These are phyloP conservation scores for Russula compacta DNA, from an alignment of 768 basidiomycete genomes.

Conservation along the genomic window DNA sequence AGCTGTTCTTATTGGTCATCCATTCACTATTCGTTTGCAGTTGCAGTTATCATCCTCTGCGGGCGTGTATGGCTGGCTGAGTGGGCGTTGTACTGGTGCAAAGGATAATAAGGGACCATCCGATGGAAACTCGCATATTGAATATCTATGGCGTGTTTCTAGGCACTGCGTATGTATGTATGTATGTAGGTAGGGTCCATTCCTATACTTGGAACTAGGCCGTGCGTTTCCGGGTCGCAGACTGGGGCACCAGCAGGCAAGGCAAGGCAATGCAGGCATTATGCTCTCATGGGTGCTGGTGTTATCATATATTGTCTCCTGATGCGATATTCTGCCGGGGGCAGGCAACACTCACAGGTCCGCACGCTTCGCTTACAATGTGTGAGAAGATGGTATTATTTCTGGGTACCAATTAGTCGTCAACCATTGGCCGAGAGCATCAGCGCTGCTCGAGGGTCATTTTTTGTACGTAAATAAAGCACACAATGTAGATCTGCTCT, in stretches of 20 bases:
- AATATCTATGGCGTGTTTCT: background rate
- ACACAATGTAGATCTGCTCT: background rate
- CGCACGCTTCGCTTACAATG: background rate
- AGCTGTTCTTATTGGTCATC: too few species aligned
- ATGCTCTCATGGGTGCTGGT: background rate
- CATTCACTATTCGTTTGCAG: too few species aligned
- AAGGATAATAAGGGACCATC: too few species aligned
- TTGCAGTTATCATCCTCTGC: too few species aligned
- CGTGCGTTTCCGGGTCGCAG: background rate
- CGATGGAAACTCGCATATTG: background rate
- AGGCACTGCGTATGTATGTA: too few species aligned
- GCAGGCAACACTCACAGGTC: background rate
- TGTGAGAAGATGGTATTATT: constrained; percentile 8
- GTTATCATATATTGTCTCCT: too few species aligned
- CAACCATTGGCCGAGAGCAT: background rate
- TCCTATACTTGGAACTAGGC: background rate
- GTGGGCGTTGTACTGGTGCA: too few species aligned
- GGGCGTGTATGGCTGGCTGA: too few species aligned
- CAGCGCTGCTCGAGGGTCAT: constrained; percentile 16
- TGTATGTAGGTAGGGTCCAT: too few species aligned
- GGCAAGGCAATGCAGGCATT: background rate
- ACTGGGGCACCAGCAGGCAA: background rate
- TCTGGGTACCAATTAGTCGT: background rate
- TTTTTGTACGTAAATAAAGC: constrained; percentile 15
- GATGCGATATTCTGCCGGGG: background rate